Percentiles rank a stretch among this genome's conserved stretches.
phyloP scores from a whole-genome alignment of 2,329 filamentous ascomycete genomes.

The Fusarium sp. region DNA sequence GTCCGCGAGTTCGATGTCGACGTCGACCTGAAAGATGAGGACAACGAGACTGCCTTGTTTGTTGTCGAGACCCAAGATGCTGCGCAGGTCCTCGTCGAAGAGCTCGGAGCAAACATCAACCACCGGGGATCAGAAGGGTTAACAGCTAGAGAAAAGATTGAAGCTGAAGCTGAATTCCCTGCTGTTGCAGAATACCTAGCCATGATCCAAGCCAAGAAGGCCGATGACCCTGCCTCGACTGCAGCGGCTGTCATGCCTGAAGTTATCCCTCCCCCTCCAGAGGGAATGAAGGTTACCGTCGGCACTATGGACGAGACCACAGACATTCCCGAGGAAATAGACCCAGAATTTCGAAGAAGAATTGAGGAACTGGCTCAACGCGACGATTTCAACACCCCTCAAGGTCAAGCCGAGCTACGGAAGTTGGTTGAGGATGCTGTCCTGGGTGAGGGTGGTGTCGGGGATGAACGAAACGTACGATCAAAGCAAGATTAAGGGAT shows the following conservation, averaged over 20 bases:
- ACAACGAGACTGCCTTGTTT: constrained; percentile 93
- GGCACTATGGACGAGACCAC: constrained; percentile 74
- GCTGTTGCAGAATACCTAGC: constrained; percentile 32
- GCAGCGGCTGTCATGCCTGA: constrained; percentile 44
- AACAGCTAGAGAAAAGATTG: constrained; percentile 83
- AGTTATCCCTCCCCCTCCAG: constrained; percentile 71
- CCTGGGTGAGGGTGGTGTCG: constrained; percentile 68
- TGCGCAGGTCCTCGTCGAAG: constrained; percentile 82
- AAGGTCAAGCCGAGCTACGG: constrained; percentile 81
- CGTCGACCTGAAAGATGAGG: constrained; percentile 86
- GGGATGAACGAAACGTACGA: constrained; percentile 72
- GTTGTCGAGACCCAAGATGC: constrained; percentile 85
- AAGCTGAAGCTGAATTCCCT: constrained; percentile 38
- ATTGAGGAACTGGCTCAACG: constrained; percentile 90
- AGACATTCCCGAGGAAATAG: constrained; percentile 70
- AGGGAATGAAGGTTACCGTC: constrained; percentile 80
- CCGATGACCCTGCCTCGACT: constrained; percentile 43
- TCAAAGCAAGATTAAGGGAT: constrained; percentile 62
- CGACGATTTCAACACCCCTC: constrained; percentile 82
- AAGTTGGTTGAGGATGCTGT: constrained; percentile 84
- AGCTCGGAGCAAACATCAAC: constrained; percentile 75
- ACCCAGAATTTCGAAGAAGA: constrained; percentile 82
- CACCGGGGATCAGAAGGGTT: constrained; percentile 77
- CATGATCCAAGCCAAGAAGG: constrained; percentile 34
- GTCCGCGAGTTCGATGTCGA: constrained; percentile 80